A percentile compares a stretch with the other conserved stretches of the same genome.
Evolutionary conservation across 2,329 filamentous ascomycete genomes (phyloP).

Genomic region (Fusarium stilboides): DNA sequence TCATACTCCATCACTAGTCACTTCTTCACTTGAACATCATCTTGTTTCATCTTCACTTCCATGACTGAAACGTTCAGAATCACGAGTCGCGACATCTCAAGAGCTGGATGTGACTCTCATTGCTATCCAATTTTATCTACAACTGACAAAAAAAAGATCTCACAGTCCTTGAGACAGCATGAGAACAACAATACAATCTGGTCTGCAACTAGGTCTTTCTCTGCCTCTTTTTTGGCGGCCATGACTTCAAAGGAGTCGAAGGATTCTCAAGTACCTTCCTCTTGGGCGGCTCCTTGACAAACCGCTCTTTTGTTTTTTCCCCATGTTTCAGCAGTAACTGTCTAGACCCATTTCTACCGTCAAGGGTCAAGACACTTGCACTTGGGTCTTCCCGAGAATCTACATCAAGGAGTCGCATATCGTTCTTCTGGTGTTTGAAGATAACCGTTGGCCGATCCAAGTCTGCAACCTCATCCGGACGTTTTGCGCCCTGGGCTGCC

Average conservation of each 20-base stretch:
- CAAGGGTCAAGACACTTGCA: slow-evolving; percentile 37
- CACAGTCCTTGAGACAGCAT: not conserved
- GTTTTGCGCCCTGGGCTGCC: not conserved
- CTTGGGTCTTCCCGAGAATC: slow-evolving; percentile 30
- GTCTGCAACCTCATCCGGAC: slow-evolving; percentile 10
- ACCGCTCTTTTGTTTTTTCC: not conserved
- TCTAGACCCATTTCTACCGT: slow-evolving; percentile 11
- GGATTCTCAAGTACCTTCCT: not conserved
- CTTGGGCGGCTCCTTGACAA: not conserved
- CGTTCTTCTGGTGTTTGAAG: slow-evolving; percentile 38
- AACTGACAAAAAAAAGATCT: not conserved
- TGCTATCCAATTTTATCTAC: not conserved
- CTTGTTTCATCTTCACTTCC: not conserved
- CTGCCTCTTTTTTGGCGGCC: slow-evolving; percentile 5
- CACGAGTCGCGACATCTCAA: not conserved
- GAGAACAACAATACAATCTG: not conserved
- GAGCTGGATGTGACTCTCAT: not conserved
- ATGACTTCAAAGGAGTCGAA: not conserved
- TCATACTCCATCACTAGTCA: not conserved
- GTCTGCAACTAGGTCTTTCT: not conserved
- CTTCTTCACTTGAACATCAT: slow-evolving; percentile 4
- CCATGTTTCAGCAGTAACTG: slow-evolving; percentile 30
- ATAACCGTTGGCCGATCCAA: slow-evolving; percentile 32
- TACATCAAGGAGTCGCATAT: slow-evolving; percentile 30
- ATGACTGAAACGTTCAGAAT: slow-evolving; percentile 1